A percentile compares a stretch with the other conserved stretches of the same genome.
phyloP scores from a whole-genome alignment of 306 rosid species.

The Medicago lupulina region DNA sequence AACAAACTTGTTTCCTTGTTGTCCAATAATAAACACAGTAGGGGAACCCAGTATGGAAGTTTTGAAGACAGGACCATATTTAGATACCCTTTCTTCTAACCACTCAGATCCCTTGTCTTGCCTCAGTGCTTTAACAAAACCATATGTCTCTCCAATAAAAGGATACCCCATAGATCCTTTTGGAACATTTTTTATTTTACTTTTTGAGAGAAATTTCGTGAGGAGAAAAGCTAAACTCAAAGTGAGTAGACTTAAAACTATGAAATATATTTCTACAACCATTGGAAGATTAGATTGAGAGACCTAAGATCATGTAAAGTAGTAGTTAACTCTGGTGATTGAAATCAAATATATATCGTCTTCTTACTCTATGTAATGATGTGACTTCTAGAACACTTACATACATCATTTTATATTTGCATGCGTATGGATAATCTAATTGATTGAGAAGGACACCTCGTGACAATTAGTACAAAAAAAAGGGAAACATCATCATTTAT shows the following conservation, averaged over 20 bases:
- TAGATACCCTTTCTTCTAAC: slow-evolving; percentile 54
- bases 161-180: slow-evolving; percentile 64
- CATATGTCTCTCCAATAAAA: slow-evolving; percentile 57
- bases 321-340: not conserved
- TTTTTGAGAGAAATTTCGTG: slow-evolving; percentile 43
- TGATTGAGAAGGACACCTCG: not conserved
- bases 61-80: slow-evolving; percentile 57
- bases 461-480: no score
- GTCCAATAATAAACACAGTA: slow-evolving; percentile 51
- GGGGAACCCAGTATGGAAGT: slow-evolving; percentile 61
- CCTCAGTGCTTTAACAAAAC: slow-evolving; percentile 50
- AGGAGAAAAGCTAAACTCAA: slow-evolving; percentile 43
- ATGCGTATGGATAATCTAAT: slow-evolving; percentile 5
- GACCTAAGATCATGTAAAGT: not conserved
- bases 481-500: no score
- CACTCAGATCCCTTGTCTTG: slow-evolving; percentile 52
- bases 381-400: slow-evolving; percentile 1
- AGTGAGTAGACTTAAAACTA: slow-evolving; percentile 46
- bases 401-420: not conserved
- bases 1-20: slow-evolving; percentile 56
- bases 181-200: slow-evolving; percentile 53
- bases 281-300: slow-evolving; percentile 15
- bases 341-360: not conserved
- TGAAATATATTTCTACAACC: slow-evolving; percentile 37
- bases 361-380: not conserved